Conservation (phyloP, 176 grass and related monocot species). For the Tillandsia fasciculata region DNA sequence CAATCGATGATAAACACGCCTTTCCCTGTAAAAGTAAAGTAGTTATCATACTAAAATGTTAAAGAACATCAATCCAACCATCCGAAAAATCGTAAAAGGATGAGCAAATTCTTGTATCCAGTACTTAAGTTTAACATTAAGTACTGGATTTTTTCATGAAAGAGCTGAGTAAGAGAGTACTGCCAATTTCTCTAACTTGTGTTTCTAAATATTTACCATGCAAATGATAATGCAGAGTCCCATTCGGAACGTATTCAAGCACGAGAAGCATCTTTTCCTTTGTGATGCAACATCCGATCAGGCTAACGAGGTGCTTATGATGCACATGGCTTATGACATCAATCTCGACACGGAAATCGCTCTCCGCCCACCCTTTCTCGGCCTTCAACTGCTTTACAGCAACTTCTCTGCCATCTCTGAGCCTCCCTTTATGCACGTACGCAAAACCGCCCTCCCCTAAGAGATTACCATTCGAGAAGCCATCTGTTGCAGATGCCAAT, state of each 20-base stretch:
- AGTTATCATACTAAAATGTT: neutral
- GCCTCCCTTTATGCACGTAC: slow-evolving; percentile 8
- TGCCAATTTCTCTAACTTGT: too few relatives aligned
- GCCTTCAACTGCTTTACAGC: slow-evolving; percentile 16
- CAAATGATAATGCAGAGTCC: slow-evolving; percentile 3
- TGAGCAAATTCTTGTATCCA: too few relatives aligned
- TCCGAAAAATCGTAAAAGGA: too few relatives aligned
- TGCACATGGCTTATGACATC: slow-evolving; percentile 11
- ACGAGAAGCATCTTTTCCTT: slow-evolving; percentile 1
- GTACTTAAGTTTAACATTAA: too few relatives aligned
- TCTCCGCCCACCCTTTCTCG: neutral
- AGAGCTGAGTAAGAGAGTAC: too few relatives aligned
- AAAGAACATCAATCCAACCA: neutral
- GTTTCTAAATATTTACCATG: neutral
- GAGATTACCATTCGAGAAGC: neutral
- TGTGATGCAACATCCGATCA: slow-evolving; percentile 9
- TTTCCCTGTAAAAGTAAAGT: neutral
- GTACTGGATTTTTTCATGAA: too few relatives aligned
- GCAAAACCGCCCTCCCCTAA: slow-evolving; percentile 13
- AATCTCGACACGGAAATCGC: slow-evolving; percentile 3
- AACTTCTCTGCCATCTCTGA: slow-evolving; percentile 1
- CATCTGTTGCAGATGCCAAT: neutral
- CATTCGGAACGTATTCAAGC: slow-evolving; percentile 7
- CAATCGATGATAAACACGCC: neutral
- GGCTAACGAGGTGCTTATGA: slow-evolving; percentile 10